These are phyloP conservation scores for Phytophthora hybrid DNA, from an alignment of 352 stramenopile species.

Conservation along the genomic window DNA sequence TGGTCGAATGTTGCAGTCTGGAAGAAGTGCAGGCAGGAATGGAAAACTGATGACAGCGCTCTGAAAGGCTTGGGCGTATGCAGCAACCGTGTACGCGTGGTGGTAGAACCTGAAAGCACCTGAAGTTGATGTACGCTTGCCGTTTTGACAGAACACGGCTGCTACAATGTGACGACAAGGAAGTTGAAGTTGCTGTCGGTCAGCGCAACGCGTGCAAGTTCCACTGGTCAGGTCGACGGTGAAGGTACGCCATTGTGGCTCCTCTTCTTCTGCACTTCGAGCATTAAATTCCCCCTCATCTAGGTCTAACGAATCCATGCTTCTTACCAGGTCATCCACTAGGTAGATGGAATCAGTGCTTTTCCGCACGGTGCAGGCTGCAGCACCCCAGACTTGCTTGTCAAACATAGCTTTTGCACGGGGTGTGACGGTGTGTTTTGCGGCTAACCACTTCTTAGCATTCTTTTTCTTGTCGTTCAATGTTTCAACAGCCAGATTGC, in stretches of 20 bases:
- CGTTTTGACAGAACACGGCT: not conserved
- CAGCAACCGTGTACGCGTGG: not conserved
- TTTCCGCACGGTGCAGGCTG: not conserved
- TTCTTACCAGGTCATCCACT: not conserved
- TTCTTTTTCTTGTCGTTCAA: not conserved
- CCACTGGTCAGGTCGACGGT: not conserved
- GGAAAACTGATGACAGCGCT: not conserved
- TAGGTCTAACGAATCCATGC: not conserved
- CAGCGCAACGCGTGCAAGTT: not conserved
- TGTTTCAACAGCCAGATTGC: not conserved
- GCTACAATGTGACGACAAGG: not conserved
- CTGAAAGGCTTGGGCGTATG: not conserved
- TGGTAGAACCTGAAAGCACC: not conserved
- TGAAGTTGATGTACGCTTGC: not conserved
- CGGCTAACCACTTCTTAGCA: not conserved
- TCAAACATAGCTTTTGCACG: not conserved
- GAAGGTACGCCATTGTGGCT: not conserved
- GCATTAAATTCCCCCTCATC: not conserved
- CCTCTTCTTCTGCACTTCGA: not conserved
- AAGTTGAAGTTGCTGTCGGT: not conserved
- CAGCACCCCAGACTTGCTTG: not conserved
- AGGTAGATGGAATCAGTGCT: not conserved
- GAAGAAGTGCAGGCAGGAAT: not conserved
- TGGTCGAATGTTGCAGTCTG: not conserved
- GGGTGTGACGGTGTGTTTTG: not conserved